Percentiles rank a stretch among this genome's conserved stretches.
Conservation (phyloP, 2,329 filamentous ascomycete species). For the Colletotrichum cereale region DNA sequence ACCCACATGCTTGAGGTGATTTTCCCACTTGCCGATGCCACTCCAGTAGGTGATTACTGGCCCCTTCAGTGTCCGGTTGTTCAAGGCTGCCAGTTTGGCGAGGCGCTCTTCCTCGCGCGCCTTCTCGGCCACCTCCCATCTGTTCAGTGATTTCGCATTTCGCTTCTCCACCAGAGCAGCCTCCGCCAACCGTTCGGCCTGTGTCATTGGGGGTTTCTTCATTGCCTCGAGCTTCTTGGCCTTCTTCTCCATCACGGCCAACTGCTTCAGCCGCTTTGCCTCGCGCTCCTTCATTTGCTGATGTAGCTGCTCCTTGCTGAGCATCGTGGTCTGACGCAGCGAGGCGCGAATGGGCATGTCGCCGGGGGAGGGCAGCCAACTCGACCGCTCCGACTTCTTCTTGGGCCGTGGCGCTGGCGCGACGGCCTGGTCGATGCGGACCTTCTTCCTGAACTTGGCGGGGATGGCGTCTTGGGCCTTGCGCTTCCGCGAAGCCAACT, state of each 20-base stretch:
- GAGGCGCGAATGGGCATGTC: conserved; percentile 71
- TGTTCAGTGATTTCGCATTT: conserved; percentile 90
- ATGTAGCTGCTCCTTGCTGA: conserved; percentile 73
- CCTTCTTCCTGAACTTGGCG: conserved; percentile 78
- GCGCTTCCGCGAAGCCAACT: conserved; percentile 78
- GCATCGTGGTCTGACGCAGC: conserved; percentile 67
- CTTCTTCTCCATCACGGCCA: conserved; percentile 75
- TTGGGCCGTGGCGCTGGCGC: conserved; percentile 63
- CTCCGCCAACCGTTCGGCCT: conserved; percentile 85
- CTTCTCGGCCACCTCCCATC: conserved; percentile 95
- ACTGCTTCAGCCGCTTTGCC: conserved; percentile 76
- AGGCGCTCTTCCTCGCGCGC: conserved; percentile 86
- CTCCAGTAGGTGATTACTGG: conserved; percentile 95
- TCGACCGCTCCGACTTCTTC: conserved; percentile 71
- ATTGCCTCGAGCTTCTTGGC: conserved; percentile 78
- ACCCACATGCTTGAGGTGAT: conserved; percentile 79
- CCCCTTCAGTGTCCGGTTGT: conserved; percentile 87
- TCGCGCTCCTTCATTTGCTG: conserved; percentile 82
- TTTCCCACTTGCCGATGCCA: conserved; percentile 85
- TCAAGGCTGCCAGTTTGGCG: conserved; percentile 86
- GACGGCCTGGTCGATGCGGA: conserved; percentile 71
- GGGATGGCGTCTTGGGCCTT: conserved; percentile 83
- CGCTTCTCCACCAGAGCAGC: conserved; percentile 85
- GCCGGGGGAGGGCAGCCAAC: conserved; percentile 67
- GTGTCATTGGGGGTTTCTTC: conserved; percentile 86